Percentiles rank a stretch among this genome's conserved stretches.
Conservation (phyloP, 805 yeast genomes). For the Barnettozyma sucrosica region DNA sequence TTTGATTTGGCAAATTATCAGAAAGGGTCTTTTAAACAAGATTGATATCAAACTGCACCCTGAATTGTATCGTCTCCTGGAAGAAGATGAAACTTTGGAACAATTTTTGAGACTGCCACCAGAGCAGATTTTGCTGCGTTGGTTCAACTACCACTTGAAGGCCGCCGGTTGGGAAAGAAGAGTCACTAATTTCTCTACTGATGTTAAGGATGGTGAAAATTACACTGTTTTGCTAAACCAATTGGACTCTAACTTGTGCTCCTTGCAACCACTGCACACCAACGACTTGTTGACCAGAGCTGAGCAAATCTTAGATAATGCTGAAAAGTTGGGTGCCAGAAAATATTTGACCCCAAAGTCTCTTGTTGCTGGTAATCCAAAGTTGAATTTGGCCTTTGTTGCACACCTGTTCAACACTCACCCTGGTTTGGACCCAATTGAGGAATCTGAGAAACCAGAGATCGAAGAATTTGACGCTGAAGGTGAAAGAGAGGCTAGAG, state of each 20-base stretch:
- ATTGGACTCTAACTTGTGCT: slow-evolving; percentile 77
- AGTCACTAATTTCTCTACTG: slow-evolving; percentile 80
- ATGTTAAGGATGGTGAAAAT: slow-evolving; percentile 92
- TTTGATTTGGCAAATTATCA: slow-evolving; percentile 93
- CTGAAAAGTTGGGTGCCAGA: slow-evolving; percentile 87
- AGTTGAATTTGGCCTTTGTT: slow-evolving; percentile 92
- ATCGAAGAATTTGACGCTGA: slow-evolving; percentile 98
- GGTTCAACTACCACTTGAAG: slow-evolving; percentile 95
- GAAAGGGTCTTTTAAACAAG: slow-evolving; percentile 91
- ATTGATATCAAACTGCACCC: slow-evolving; percentile 96
- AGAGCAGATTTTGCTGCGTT: slow-evolving; percentile 90
- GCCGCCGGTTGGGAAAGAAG: slow-evolving; percentile 87
- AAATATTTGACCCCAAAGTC: slow-evolving; percentile 93
- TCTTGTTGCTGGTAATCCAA: slow-evolving; percentile 92
- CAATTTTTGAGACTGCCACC: slow-evolving; percentile 96
- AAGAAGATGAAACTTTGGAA: slow-evolving; percentile 95
- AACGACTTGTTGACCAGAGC: slow-evolving; percentile 74
- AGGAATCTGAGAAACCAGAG: slow-evolving; percentile 85
- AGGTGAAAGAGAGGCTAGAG: slow-evolving; percentile 99
- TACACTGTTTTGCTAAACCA: slow-evolving; percentile 87
- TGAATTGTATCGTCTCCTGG: slow-evolving; percentile 87
- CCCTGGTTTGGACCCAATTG: slow-evolving; percentile 95
- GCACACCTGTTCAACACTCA: slow-evolving; percentile 95
- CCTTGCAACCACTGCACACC: slow-evolving; percentile 76
- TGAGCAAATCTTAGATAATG: slow-evolving; percentile 76